Evolutionary conservation across 2,329 filamentous ascomycete species (phyloP).

Genomic region (Dothiorella sarmentorum): DNA sequence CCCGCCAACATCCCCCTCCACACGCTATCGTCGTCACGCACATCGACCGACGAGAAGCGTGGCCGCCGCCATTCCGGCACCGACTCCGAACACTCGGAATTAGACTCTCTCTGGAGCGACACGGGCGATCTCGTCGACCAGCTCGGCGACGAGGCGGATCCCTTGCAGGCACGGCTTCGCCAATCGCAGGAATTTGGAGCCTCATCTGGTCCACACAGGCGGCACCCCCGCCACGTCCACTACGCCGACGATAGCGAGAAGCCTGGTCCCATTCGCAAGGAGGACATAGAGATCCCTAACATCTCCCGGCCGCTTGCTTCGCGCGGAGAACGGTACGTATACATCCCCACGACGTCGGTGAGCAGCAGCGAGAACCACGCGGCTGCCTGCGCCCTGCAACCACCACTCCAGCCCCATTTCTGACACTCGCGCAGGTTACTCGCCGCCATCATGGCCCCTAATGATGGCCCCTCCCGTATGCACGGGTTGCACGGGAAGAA

Average conservation of each 20-base stretch:
- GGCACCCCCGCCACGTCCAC: constrained; percentile 63
- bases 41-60: constrained; percentile 48
- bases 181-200: constrained; percentile 62
- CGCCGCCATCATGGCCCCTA: constrained; percentile 79
- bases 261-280: constrained; percentile 47
- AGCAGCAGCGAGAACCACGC: neutral
- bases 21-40: constrained; percentile 56
- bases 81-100: constrained; percentile 63
- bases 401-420: neutral
- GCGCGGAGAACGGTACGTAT: constrained; percentile 56
- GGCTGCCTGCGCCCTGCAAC: neutral
- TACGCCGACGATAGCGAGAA: constrained; percentile 54
- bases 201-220: constrained; percentile 40
- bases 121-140: constrained; percentile 94
- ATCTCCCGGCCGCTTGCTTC: constrained; percentile 62
- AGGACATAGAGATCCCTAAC: constrained; percentile 78
- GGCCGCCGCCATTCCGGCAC: constrained; percentile 53
- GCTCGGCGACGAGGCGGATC: constrained; percentile 77
- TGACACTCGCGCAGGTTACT: constrained; percentile 47
- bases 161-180: constrained; percentile 67
- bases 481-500: constrained; percentile 95
- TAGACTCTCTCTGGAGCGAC: constrained; percentile 70
- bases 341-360: neutral
- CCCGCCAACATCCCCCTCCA: constrained; percentile 87
- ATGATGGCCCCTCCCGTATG: constrained; percentile 65